phyloP scores from a whole-genome alignment of 805 yeast species.

The Cyberlindnera xylosilytica region DNA sequence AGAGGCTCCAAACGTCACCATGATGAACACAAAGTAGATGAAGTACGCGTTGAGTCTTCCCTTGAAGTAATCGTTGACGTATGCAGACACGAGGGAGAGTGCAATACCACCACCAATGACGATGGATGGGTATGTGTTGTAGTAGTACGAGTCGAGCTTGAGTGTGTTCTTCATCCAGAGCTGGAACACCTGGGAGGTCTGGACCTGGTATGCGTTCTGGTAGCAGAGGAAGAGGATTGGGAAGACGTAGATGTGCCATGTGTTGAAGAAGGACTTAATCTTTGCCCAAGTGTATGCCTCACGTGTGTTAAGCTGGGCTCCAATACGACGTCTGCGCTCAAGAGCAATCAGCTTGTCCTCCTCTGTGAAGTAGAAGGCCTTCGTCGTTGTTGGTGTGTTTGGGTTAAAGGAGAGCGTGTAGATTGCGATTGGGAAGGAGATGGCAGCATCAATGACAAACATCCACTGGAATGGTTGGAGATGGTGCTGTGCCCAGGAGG shows the following conservation, averaged over 20 bases:
- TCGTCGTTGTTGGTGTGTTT: conserved; percentile 32
- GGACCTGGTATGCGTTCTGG: conserved; percentile 31
- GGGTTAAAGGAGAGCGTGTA: conserved; percentile 36
- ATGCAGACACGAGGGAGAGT: conserved; percentile 34
- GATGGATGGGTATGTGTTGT: conserved; percentile 42
- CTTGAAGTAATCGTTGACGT: conserved; percentile 33
- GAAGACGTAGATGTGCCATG: conserved; percentile 49
- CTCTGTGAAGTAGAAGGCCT: conserved; percentile 39
- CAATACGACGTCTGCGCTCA: conserved; percentile 42
- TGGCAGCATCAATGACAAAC: conserved; percentile 42
- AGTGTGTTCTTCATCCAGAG: conserved; percentile 43
- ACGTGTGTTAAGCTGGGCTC: conserved; percentile 42
- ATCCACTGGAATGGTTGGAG: conserved; percentile 39
- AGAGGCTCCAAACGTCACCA: conserved; percentile 38
- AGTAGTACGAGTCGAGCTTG: conserved; percentile 31
- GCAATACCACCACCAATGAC: conserved; percentile 38
- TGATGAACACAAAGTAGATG: conserved; percentile 39
- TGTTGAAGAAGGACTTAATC: conserved; percentile 38
- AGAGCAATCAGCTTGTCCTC: conserved; percentile 40
- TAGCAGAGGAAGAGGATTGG: conserved; percentile 30
- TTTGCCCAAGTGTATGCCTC: conserved; percentile 39
- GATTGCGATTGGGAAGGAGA: conserved; percentile 39
- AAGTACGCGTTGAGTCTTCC: conserved; percentile 36
- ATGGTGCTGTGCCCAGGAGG: conserved; percentile 13
- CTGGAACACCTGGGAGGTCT: conserved; percentile 39